Evolutionary conservation across 1,139 yeast species (phyloP).

Genomic region (Saccharomyces hybrid): DNA sequence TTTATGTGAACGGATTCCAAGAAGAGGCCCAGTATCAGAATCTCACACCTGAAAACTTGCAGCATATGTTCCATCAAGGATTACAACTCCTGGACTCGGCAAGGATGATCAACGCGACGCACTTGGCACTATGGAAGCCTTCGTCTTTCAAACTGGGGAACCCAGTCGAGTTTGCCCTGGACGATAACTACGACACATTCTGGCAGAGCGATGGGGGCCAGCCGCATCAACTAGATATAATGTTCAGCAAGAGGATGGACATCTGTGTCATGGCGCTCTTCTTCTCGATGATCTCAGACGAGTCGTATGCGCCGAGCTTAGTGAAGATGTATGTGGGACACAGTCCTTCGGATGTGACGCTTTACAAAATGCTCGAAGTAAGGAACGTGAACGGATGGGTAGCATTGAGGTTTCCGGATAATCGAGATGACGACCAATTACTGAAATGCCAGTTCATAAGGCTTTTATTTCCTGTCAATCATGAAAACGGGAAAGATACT

Average conservation of each 20-base stretch:
- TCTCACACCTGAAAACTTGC: conserved; percentile 13
- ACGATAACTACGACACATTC: conserved; percentile 63
- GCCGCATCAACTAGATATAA: conserved; percentile 78
- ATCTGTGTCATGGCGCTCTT: conserved; percentile 63
- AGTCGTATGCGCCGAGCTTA: conserved; percentile 83
- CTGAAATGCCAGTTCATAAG: conserved; percentile 69
- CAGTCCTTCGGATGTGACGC: conserved; percentile 74
- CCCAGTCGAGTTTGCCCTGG: conserved; percentile 63
- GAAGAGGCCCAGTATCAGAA: conserved; percentile 10
- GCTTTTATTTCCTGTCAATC: conserved; percentile 67
- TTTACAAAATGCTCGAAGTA: conserved; percentile 61
- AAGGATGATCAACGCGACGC: conserved; percentile 57
- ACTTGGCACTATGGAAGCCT: conserved; percentile 77
- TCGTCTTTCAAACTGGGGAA: conserved; percentile 70
- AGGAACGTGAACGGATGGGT: conserved; percentile 84
- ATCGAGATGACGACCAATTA: conserved; percentile 46
- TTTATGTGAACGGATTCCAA: conserved; percentile 17
- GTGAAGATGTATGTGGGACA: conserved; percentile 73
- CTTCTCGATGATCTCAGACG: conserved; percentile 62
- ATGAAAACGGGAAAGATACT: conserved; percentile 94
- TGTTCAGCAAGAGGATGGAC: conserved; percentile 70
- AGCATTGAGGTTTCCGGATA: conserved; percentile 58
- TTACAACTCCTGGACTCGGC: conserved; percentile 18
- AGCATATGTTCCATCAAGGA: conserved; percentile 18
- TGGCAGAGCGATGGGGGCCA: conserved; percentile 98